Conservation (phyloP, 495 filamentous ascomycete species). For the Aspergillus sparsus region DNA sequence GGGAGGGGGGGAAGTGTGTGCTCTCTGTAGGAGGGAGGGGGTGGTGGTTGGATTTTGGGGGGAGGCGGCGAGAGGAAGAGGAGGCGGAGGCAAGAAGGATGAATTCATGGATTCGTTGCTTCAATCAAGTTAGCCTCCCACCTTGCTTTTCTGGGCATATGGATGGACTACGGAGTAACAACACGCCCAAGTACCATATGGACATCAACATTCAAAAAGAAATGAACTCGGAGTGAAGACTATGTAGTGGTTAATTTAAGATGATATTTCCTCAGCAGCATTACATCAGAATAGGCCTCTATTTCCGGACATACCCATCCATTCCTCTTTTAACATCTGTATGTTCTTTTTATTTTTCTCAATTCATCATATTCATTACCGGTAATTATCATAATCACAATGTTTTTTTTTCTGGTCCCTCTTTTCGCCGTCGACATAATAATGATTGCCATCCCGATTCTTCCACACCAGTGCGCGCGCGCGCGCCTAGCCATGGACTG, state of each 20-base stretch:
- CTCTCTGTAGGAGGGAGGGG: no score
- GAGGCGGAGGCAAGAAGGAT: background rate
- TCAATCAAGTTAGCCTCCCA: background rate
- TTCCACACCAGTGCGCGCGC: background rate
- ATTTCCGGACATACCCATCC: background rate
- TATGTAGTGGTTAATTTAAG: background rate
- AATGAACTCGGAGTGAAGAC: no score
- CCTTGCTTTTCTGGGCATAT: background rate
- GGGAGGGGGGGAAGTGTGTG: background rate
- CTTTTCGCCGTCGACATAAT: background rate
- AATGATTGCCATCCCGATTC: background rate
- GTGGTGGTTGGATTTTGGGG: background rate
- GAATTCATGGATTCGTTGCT: background rate
- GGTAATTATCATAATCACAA: background rate
- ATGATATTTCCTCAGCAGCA: background rate
- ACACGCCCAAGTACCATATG: background rate
- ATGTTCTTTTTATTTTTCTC: background rate
- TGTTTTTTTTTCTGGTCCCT: background rate
- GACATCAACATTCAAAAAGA: no score
- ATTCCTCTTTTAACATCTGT: background rate
- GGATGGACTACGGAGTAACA: background rate
- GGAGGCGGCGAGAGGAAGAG: background rate
- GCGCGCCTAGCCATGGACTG: slow-evolving; percentile 18
- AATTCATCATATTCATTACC: no score
- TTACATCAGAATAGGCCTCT: background rate